These are phyloP conservation scores for Starmerella floris DNA, from an alignment of 805 yeast genomes.

Conservation along the genomic window DNA sequence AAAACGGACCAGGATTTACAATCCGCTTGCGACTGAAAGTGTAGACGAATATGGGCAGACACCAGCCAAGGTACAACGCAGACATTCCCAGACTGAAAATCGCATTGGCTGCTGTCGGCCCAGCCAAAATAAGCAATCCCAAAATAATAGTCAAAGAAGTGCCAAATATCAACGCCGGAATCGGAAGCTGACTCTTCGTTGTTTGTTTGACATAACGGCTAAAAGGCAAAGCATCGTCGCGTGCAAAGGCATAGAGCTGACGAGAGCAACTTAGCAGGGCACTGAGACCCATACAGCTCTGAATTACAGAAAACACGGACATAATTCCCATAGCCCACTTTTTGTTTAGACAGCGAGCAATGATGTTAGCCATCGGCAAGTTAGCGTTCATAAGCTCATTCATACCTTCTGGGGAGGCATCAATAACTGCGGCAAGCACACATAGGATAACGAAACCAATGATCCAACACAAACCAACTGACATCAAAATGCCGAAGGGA, in stretches of 20 bases:
- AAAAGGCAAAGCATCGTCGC: conserved; percentile 64
- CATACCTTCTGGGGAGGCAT: conserved; percentile 30
- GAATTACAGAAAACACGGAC: conserved; percentile 45
- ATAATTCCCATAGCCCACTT: conserved; percentile 53
- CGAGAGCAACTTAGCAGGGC: conserved; percentile 51
- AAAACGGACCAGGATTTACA: conserved; percentile 55
- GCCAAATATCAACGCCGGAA: conserved; percentile 47
- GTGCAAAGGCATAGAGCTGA: conserved; percentile 62
- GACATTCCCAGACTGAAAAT: conserved; percentile 51
- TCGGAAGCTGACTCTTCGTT: conserved; percentile 46
- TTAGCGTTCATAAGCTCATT: conserved; percentile 39
- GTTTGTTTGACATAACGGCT: conserved; percentile 44
- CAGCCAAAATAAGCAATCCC: conserved; percentile 48
- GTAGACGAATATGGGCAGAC: conserved; percentile 43
- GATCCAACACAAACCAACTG: conserved; percentile 44
- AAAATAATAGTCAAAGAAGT: conserved; percentile 37
- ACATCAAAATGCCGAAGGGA: conserved; percentile 50
- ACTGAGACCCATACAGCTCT: conserved; percentile 54
- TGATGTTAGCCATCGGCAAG: conserved; percentile 52
- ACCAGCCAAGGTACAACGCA: conserved; percentile 53
- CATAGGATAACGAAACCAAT: conserved; percentile 47
- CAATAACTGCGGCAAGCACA: conserved; percentile 39
- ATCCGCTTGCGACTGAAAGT: conserved; percentile 36
- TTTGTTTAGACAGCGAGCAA: conserved; percentile 48
- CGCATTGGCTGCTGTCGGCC: conserved; percentile 51